phyloP scores from a whole-genome alignment of 73 alveolate genomes.

The Uronychia setigera region DNA sequence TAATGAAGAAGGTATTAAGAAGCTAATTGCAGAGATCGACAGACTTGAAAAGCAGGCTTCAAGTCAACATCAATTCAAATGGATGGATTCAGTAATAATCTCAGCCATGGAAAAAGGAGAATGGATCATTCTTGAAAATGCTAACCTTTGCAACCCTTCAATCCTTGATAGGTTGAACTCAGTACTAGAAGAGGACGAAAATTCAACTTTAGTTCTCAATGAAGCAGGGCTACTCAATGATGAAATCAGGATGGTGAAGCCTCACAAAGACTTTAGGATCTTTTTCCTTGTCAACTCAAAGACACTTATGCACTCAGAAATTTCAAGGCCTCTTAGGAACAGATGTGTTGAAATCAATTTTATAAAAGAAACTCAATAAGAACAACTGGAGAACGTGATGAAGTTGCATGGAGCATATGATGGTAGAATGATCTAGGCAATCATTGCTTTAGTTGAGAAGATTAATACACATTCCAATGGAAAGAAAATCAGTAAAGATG shows the following conservation, averaged over 20 bases:
- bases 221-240: slow-evolving; percentile 75
- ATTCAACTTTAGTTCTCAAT: slow-evolving; percentile 47
- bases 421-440: background rate
- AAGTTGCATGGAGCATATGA: background rate
- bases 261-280: slow-evolving; percentile 89
- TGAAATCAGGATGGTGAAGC: slow-evolving; percentile 66
- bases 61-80: slow-evolving; percentile 68
- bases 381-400: background rate
- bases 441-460: background rate
- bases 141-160: slow-evolving; percentile 89
- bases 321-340: slow-evolving; percentile 93
- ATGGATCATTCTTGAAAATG: slow-evolving; percentile 90
- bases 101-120: slow-evolving; percentile 89
- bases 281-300: slow-evolving; percentile 76
- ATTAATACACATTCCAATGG: background rate
- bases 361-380: slow-evolving; percentile 1
- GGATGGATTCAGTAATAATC: slow-evolving; percentile 93
- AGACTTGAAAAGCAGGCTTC: background rate
- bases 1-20: too few relatives aligned
- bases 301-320: slow-evolving; percentile 56
- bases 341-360: slow-evolving; percentile 89
- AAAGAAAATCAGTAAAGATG: background rate
- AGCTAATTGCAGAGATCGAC: too few relatives aligned
- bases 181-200: slow-evolving; percentile 85
- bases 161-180: slow-evolving; percentile 95